These are phyloP conservation scores for Rehmannia glutinosa DNA, from an alignment of 257 asterid genomes.

Conservation along the genomic window DNA sequence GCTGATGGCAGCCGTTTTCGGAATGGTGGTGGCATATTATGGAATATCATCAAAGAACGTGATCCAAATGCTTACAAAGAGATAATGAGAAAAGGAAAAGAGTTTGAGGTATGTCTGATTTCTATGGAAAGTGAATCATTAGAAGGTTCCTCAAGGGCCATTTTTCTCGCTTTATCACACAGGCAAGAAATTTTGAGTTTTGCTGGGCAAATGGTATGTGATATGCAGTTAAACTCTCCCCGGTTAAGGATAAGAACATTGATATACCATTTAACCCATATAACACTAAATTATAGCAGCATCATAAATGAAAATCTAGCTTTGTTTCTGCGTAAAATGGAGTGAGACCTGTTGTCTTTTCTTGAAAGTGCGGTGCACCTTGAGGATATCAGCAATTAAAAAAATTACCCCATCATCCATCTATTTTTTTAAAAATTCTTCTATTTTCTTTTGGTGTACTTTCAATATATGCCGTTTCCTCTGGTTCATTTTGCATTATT, in stretches of 20 bases:
- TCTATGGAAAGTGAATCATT: background rate
- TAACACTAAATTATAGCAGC: background rate
- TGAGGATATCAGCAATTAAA: no score
- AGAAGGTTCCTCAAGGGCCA: background rate
- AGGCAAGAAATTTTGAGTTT: background rate
- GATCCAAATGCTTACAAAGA: conserved; percentile 91
- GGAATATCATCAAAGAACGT: conserved; percentile 83
- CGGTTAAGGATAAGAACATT: background rate
- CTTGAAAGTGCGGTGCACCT: no score
- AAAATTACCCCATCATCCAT: no score
- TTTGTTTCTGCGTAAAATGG: no score
- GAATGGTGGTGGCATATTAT: conserved; percentile 81
- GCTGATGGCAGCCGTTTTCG: conserved; percentile 68
- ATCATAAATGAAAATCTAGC: background rate
- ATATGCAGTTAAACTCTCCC: background rate
- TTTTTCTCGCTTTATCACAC: background rate
- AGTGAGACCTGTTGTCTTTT: no score
- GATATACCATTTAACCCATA: no score
- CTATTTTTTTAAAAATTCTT: no score
- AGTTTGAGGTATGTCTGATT: conserved; percentile 70
- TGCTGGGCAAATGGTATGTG: background rate
- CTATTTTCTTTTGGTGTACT: no score
- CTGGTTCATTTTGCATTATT: background rate
- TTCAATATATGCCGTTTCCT: background rate
- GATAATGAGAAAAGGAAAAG: conserved; percentile 82